Evolutionary conservation across 2,329 filamentous ascomycete species (phyloP).

Genomic region (Calonectria hawksworthii): DNA sequence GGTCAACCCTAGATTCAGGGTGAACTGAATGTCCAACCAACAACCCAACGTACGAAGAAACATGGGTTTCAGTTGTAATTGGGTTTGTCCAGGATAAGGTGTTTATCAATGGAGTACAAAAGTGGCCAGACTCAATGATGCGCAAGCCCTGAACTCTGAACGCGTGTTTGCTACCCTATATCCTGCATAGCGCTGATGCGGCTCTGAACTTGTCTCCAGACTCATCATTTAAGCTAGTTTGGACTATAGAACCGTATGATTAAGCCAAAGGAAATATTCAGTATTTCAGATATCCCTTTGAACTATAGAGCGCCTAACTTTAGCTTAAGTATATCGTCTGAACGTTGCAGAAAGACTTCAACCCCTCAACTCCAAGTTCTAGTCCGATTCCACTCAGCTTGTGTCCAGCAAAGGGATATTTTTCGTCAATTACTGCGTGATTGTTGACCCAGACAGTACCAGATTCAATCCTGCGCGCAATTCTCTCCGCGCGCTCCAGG

Average conservation of each 20-base stretch:
- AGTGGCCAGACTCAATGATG: background rate
- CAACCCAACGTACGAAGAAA: no score
- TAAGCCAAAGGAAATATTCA: no score
- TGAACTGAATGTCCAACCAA: background rate
- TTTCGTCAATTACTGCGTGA: background rate
- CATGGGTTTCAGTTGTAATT: background rate
- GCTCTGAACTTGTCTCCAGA: background rate
- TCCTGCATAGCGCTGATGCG: background rate
- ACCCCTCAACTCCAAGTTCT: background rate
- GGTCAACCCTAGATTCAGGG: background rate
- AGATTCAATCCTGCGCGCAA: background rate
- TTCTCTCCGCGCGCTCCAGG: background rate
- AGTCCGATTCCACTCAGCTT: slow-evolving; percentile 11
- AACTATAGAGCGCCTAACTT: no score
- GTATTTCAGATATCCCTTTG: no score
- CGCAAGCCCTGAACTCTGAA: background rate
- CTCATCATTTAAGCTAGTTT: no score
- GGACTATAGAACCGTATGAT: background rate
- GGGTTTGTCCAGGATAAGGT: background rate
- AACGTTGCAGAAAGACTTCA: background rate
- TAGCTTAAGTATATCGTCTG: background rate
- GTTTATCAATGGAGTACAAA: background rate
- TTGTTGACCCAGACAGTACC: slow-evolving; percentile 17
- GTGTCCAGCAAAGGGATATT: slow-evolving; percentile 3
- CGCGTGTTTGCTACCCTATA: background rate